A percentile compares a stretch with the other conserved stretches of the same genome.
Evolutionary conservation across 2,329 filamentous ascomycete genomes (phyloP).

Genomic region (Neonectria punicea): DNA sequence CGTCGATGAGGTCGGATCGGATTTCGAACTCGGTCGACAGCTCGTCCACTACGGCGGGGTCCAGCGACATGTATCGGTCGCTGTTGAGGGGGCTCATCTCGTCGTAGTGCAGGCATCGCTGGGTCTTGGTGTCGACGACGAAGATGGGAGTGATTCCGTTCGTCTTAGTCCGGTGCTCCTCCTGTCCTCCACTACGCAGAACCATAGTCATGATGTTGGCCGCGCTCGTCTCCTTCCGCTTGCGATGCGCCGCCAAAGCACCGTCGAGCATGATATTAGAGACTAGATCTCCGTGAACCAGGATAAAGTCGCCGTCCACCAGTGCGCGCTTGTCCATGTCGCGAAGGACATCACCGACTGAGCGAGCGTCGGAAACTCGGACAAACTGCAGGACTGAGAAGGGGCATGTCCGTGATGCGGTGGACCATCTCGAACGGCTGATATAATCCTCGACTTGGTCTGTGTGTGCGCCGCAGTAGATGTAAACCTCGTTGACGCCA

Average conservation of each 20-base stretch:
- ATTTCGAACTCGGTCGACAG: conserved; percentile 80
- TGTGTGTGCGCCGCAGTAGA: conserved; percentile 90
- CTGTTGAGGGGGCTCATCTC: conserved; percentile 79
- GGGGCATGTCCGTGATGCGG: conserved; percentile 63
- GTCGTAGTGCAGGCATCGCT: conserved; percentile 92
- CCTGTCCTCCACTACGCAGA: conserved; percentile 77
- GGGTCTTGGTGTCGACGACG: conserved; percentile 81
- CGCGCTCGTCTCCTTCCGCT: conserved; percentile 83
- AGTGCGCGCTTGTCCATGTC: conserved; percentile 89
- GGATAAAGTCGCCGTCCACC: conserved; percentile 89
- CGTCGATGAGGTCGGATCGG: conserved; percentile 89
- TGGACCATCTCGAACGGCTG: conserved; percentile 78
- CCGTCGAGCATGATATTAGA: conserved; percentile 88
- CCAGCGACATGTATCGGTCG: conserved; percentile 75
- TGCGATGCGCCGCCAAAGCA: conserved; percentile 81
- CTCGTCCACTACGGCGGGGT: conserved; percentile 80
- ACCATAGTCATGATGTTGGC: conserved; percentile 99
- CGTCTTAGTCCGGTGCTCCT: conserved; percentile 79
- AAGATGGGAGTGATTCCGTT: conserved; percentile 84
- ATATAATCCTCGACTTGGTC: conserved; percentile 91
- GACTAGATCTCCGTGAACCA: conserved; percentile 92
- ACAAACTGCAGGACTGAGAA: conserved; percentile 87
- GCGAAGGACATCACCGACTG: conserved; percentile 92
- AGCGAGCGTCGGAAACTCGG: conserved; percentile 82
- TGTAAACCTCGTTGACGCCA: conserved; percentile 91